Evolutionary conservation across 169 alveolate species (phyloP).

Genomic region (Plasmodium billcollinsi): DNA sequence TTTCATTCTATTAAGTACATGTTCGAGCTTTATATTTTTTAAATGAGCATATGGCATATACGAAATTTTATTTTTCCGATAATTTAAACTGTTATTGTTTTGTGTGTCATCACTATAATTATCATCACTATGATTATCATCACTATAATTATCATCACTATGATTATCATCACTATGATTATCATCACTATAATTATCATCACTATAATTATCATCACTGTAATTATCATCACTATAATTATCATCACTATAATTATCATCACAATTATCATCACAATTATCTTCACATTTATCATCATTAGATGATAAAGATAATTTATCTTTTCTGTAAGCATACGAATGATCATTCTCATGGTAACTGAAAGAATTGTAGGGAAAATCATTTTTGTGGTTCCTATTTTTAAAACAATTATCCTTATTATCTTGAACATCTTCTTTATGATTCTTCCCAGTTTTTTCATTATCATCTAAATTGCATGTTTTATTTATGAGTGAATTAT

Average conservation of each 20-base stretch:
- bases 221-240: background rate
- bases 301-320: too few species aligned
- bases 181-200: background rate
- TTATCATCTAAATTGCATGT: background rate
- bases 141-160: background rate
- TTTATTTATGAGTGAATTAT: background rate
- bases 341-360: too few species aligned
- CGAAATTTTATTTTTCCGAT: slow-evolving; percentile 7
- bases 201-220: background rate
- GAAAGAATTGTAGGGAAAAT: background rate
- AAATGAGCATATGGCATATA: slow-evolving; percentile 38
- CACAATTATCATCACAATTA: too few species aligned
- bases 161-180: background rate
- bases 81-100: background rate
- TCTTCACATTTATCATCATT: background rate
- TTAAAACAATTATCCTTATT: background rate
- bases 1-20: slow-evolving; percentile 61
- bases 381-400: background rate
- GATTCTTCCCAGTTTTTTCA: background rate
- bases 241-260: background rate
- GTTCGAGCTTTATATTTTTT: slow-evolving; percentile 39
- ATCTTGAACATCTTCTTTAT: background rate
- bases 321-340: too few species aligned
- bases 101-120: background rate
- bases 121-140: background rate